phyloP scores from a whole-genome alignment of 225 moss, liverwort and hornwort species.

The Anthoceros angustus region DNA sequence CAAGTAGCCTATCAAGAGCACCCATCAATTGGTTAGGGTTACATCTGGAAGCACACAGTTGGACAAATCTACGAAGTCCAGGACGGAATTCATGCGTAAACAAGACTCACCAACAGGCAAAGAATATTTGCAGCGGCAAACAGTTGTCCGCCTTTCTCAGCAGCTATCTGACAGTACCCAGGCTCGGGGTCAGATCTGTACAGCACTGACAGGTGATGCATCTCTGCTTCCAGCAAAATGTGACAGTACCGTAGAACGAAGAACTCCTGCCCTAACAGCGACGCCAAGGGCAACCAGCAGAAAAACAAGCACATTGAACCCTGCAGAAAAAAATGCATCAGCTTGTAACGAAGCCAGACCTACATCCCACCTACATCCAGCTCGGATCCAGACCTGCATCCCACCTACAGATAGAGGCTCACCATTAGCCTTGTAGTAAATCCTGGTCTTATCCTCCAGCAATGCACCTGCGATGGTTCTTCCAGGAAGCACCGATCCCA shows the following conservation, averaged over 20 bases:
- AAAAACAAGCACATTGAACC: constrained; percentile 50
- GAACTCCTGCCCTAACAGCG: constrained; percentile 27
- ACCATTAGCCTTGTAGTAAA: constrained; percentile 82
- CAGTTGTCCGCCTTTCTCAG: constrained; percentile 23
- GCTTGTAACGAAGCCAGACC: background rate
- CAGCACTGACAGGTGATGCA: background rate
- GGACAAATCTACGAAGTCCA: constrained; percentile 14
- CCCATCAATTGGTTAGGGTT: background rate
- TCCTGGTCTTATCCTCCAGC: constrained; percentile 52
- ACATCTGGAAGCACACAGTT: background rate
- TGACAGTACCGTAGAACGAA: constrained; percentile 39
- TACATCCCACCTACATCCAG: background rate
- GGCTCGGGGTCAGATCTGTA: background rate
- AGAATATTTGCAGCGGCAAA: constrained; percentile 21
- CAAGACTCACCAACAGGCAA: constrained; percentile 15
- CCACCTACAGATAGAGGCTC: constrained; percentile 5
- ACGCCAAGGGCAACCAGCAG: constrained; percentile 38
- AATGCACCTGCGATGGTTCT: constrained; percentile 46
- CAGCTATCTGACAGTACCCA: constrained; percentile 11
- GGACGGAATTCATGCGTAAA: constrained; percentile 15
- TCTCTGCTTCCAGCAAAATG: background rate
- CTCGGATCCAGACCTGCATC: background rate
- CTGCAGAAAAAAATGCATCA: constrained; percentile 21
- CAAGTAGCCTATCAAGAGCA: constrained; percentile 36
- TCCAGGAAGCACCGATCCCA: constrained; percentile 62